Base-by-base conservation (phyloP, 768 basidiomycete species). In the Amanita rubescens region DNA sequence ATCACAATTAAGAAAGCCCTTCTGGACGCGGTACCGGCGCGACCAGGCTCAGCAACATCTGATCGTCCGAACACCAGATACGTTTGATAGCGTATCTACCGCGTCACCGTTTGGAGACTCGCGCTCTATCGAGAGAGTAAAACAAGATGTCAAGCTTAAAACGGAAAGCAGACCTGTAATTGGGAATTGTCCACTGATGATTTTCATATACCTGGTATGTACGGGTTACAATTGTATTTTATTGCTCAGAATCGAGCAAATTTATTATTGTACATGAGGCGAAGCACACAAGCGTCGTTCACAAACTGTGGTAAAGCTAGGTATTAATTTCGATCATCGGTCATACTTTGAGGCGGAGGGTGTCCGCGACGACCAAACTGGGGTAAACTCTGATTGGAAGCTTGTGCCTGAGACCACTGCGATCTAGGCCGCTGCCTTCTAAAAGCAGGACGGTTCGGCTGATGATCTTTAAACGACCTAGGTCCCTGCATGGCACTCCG, bases 1-100 rank as follows among this genome's bases (percentile, higher is more conserved):
- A 62, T 70, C 15, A 74, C 70, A 17, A 75, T 81, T 51, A 81
- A 82, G 64, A 67, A 71, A 37, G 70, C 73, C 10, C 66, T 81
- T 30, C 8, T 25, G 17, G 32, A 47, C n/a, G 57, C n/a, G 62
- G 62, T 15, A 37, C 47, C 20, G 48, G 53, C 22, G 46, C n/a
- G 27, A 27, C 10, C 30, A 17, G 30, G 24, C 14, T 30, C 45
- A 47, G 5, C 27, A 32, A 14, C 45, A 27, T 27, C 11, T 27
- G 20, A 24, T 24, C 14, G 58, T 1, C 47, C 65, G 6, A 20
- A 67, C 35, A 17, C 24, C 12, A 50, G n/a, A n/a, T n/a, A n/a
- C n/a, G n/a, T n/a, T n/a, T n/a, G n/a, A n/a, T n/a, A n/a, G n/a
- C n/a, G n/a, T n/a, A n/a, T n/a, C n/a, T n/a, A n/a, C n/a, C n/a